Evolutionary conservation across 371 early-diverging fungal genomes (phyloP), one percentile per base, ranked within the genome.

Genomic region (Mortierella sp.): DNA sequence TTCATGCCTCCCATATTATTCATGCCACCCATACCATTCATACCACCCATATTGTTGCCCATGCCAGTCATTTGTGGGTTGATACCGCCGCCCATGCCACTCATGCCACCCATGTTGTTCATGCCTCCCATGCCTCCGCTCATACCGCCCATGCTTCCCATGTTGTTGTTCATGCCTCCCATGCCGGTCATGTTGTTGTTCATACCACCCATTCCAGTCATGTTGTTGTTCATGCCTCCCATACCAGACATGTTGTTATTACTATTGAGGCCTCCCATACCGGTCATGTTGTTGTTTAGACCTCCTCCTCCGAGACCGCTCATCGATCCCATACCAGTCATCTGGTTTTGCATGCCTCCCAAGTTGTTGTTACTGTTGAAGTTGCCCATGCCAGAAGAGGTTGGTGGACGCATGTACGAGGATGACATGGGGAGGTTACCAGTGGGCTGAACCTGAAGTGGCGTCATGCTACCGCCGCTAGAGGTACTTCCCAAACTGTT

Each of bases 391-490:
- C 75, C 74, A 5, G 78, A 64, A 5, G 71, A 57, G 9, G 81
- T 75, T 6, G 81, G 81, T 2, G 81, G 76, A 6, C 81, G 76
- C 81, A 75, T 75, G 64, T 81, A 81, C 18, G 81, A 75, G 30
- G 81, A 81, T 2, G 81, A 69, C 81, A 81, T 81, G 18, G 81
- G 81, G 16, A 81, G 69, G 39, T 81, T 64, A 14, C 81, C 81
- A 18, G 81, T 81, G 1, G 76, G 37, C 62, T 81, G 81, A 2
- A 65, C 62, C 39, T 75, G 75, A n/a, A 81, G 61, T 3, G 81
- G 81, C 10, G 77, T 72, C 63, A 77, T 16, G 5, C 71, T 39
- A 22, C 65, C 55, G n/a, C 37, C 64, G 30, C 32, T 64, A 22
- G 39, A 47, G 40, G 39, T 49, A 8, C 62, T 12, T 49, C 55